Conservation (phyloP, 768 basidiomycete species). For the Boletus bicolor region DNA sequence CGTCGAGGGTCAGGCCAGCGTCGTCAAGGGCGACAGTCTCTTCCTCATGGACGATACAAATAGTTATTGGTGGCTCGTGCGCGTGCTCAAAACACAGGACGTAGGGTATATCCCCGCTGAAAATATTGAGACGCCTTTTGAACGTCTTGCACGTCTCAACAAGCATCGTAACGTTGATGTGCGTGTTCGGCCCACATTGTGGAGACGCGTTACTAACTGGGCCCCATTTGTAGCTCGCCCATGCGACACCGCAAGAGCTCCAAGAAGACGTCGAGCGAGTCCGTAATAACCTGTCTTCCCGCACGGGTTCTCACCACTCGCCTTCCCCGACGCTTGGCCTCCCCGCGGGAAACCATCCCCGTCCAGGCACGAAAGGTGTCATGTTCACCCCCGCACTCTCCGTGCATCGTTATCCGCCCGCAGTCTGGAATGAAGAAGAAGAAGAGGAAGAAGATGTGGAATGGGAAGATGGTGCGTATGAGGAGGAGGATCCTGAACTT, state of each 20-base stretch:
- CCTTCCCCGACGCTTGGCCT: slow-evolving; percentile 45
- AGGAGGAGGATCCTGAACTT: slow-evolving; percentile 66
- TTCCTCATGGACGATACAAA: slow-evolving; percentile 98
- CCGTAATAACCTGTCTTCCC: slow-evolving; percentile 48
- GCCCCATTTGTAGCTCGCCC: slow-evolving; percentile 25
- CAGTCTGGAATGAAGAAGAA: slow-evolving; percentile 80
- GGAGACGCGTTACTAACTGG: neutral
- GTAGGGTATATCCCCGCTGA: slow-evolving; percentile 99
- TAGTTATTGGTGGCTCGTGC: slow-evolving; percentile 99
- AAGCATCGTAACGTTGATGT: slow-evolving; percentile 98
- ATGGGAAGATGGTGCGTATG: slow-evolving; percentile 64
- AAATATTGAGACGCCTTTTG: slow-evolving; percentile 98
- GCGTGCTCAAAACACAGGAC: slow-evolving; percentile 97
- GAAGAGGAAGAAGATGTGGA: slow-evolving; percentile 52
- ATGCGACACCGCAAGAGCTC: slow-evolving; percentile 48
- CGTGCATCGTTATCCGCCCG: slow-evolving; percentile 75
- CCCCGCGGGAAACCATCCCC: slow-evolving; percentile 24
- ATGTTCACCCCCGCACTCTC: slow-evolving; percentile 67
- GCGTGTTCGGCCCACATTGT: slow-evolving; percentile 31
- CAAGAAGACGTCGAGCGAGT: slow-evolving; percentile 56
- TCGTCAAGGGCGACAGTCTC: slow-evolving; percentile 96
- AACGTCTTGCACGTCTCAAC: slow-evolving; percentile 91
- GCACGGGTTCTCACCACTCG: slow-evolving; percentile 46
- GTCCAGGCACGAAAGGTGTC: slow-evolving; percentile 46
- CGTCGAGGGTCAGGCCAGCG: slow-evolving; percentile 97